phyloP scores from a whole-genome alignment of 371 early-diverging fungal species.

The Basidiobolus meristosporus region DNA sequence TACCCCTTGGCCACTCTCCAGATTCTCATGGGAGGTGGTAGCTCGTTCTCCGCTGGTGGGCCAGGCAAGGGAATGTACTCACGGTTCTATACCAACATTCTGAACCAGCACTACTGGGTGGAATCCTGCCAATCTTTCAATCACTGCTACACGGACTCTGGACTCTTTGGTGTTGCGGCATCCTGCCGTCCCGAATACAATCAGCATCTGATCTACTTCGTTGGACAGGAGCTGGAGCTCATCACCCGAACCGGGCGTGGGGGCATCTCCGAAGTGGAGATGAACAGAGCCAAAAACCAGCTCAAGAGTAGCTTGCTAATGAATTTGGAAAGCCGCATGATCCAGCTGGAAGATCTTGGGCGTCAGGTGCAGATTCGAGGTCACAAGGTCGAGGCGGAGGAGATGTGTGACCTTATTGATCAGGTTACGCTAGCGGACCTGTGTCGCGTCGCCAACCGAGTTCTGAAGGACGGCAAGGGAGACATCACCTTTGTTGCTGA shows the following conservation, averaged over 20 bases:
- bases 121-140: conserved; percentile 84
- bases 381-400: conserved; percentile 46
- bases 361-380: conserved; percentile 75
- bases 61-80: conserved; percentile 98
- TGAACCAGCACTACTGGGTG: conserved; percentile 86
- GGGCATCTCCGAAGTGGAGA: conserved; percentile 35
- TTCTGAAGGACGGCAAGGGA: no score
- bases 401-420: conserved; percentile 60
- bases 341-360: conserved; percentile 87
- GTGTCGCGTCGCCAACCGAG: conserved; percentile 41
- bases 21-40: conserved; percentile 86
- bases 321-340: conserved; percentile 80
- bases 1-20: conserved; percentile 83
- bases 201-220: conserved; percentile 49
- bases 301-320: conserved; percentile 79
- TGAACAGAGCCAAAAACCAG: conserved; percentile 87
- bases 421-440: conserved; percentile 46
- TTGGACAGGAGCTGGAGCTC: conserved; percentile 59
- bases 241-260: no score
- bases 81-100: conserved; percentile 80
- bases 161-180: conserved; percentile 86
- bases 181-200: conserved; percentile 54
- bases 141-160: conserved; percentile 77
- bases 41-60: conserved; percentile 93
- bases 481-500: no score